Evolutionary conservation across 257 asterid species (phyloP), one percentile per base, ranked within the genome.

Genomic region (Plantago elongata): DNA sequence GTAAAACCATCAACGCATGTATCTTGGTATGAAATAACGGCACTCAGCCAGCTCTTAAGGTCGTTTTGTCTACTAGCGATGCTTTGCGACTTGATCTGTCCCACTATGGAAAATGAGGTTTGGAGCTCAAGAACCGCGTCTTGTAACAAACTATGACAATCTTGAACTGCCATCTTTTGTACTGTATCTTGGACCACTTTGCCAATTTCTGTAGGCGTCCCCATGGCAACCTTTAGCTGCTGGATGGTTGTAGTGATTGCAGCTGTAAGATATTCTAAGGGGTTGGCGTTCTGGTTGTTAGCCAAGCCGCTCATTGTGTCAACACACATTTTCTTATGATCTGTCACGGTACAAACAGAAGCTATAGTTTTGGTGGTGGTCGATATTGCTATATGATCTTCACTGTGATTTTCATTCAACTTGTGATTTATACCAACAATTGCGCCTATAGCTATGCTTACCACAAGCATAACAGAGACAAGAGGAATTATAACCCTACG

Each of bases 41-140:
- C 85, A 49, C 80, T 77, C 6, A 82, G 70, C 83, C 83, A 82
- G 58, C 72, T 77, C 55, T 64, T 77, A 13, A 82, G 78, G 59
- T 82, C 82, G 0, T 56, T 65, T 60, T 59, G 64, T 14, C 78
- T 51, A 13, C 75, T 71, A 2, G 22, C 0, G 4, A 74, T 37
- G 14, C 61, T 69, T 47, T 76, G 74, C 18, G 70, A 46, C 18
- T 44, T 58, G 55, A 62, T 68, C 7, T 72, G 76, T 0, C 77
- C 81, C 1, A 79, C 85, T 5, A 57, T 54, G 0, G 80, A 45
- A 55, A 72, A 67, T 0, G 82, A 62, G 2, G 77, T 80, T 3
- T 82, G 85, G 17, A 82, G 81, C 81, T 82, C 83, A 1, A 59
- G 68, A 0, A 72, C 60, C 1, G 89, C 81, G 34, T 48, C 75